Base-by-base conservation (phyloP, 805 yeast genomes). In the Candida ponderosae region DNA sequence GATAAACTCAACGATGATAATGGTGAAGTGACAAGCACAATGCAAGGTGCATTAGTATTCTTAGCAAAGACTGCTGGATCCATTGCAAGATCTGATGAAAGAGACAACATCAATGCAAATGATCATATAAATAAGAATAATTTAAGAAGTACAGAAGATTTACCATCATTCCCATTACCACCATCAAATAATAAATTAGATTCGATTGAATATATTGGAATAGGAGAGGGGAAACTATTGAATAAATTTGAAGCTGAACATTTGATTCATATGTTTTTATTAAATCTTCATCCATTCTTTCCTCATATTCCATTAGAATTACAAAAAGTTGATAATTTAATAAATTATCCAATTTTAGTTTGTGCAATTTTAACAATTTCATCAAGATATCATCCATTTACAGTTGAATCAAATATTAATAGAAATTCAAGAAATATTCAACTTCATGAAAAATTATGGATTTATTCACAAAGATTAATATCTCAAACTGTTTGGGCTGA, bases 401-500 rank as follows among this genome's bases (percentile, higher is more conserved):
- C 65, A 17, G 61, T 63, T 32, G 59, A 64, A 16, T 60, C 59
- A 0, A 53, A 45, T 6, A 61, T 60, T n/a, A 59, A 56, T n/a
- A 45, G 48, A 16, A 43, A 53, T 36, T 50, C 55, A 5, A 55
- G 73, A 36, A 70, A 81, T 49, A 64, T 80, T 17, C 78, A 74
- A 45, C 68, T 84, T 4, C 97, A 88, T 54, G 87, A 82, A 47
- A 68, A 79, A 37, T 59, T 88, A 33, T 88, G 97, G 97, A 70
- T 80, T 19, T 78, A 82, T 51, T 86, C 89, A 40, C 96, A 86
- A 60, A 57, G 79, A 42, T 65, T 86, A 41, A 80, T 87, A 31
- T 82, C 94, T 3, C 85, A 81, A 57, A 80, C 95, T 0, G 88
- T 86, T 5, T 88, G 96, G 96, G 96, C 95, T 1, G 96, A 86